A percentile compares a stretch with the other conserved stretches of the same genome.
phyloP scores from a whole-genome alignment of 176 grass and related monocot species.

The Luzula sylvatica region DNA sequence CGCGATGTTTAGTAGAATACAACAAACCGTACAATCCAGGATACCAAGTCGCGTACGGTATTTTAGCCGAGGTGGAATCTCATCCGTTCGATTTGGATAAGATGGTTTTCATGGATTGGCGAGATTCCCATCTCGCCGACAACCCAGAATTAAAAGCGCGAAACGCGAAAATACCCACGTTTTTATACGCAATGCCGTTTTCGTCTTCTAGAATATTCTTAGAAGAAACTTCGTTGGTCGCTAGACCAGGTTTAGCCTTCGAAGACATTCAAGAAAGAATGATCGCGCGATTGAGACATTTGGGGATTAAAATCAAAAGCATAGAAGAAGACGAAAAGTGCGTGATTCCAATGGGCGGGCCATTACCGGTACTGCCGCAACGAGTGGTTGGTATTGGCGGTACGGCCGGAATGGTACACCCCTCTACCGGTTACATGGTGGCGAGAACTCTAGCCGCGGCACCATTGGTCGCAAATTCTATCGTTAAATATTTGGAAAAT shows the following conservation, averaged over 20 bases:
- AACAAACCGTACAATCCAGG: slow-evolving; percentile 89
- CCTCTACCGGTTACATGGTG: slow-evolving; percentile 95
- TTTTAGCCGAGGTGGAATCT: slow-evolving; percentile 81
- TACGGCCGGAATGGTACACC: slow-evolving; percentile 96
- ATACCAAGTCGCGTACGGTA: slow-evolving; percentile 87
- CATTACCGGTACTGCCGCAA: slow-evolving; percentile 77
- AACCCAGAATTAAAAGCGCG: slow-evolving; percentile 37
- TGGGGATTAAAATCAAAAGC: slow-evolving; percentile 62
- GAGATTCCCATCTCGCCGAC: slow-evolving; percentile 65
- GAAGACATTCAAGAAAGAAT: slow-evolving; percentile 97
- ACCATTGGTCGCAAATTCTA: slow-evolving; percentile 66
- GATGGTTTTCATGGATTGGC: slow-evolving; percentile 99
- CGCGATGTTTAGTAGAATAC: slow-evolving; percentile 78
- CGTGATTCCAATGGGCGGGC: slow-evolving; percentile 87
- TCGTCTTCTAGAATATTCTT: slow-evolving; percentile 79
- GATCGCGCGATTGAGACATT: slow-evolving; percentile 62
- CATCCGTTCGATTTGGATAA: slow-evolving; percentile 97
- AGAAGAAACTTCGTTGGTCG: slow-evolving; percentile 89
- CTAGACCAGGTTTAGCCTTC: slow-evolving; percentile 73
- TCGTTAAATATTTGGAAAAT: slow-evolving; percentile 55
- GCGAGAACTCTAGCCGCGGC: slow-evolving; percentile 81
- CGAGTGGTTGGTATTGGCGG: slow-evolving; percentile 90
- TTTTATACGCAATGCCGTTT: slow-evolving; percentile 97
- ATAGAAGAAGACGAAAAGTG: slow-evolving; percentile 95
- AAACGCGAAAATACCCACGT: slow-evolving; percentile 65